Evolutionary conservation across 805 yeast species (phyloP).

Genomic region (Ogataea kodamae): DNA sequence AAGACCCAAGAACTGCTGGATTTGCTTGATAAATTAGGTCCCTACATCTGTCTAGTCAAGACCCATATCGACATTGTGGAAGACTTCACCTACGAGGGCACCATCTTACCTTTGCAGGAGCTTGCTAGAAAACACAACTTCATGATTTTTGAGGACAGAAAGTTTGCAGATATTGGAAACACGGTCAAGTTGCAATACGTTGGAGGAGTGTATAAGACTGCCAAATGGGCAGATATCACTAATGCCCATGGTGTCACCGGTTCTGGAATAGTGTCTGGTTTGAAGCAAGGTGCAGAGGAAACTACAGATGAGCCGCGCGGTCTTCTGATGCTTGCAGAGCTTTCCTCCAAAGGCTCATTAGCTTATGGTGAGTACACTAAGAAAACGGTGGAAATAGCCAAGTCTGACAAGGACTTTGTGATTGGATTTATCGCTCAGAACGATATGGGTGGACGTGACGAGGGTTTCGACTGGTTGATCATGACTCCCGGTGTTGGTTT

Average conservation of each 20-base stretch:
- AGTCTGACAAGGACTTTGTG: slow-evolving; percentile 81
- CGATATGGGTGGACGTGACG: slow-evolving; percentile 77
- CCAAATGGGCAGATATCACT: slow-evolving; percentile 94
- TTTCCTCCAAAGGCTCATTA: slow-evolving; percentile 88
- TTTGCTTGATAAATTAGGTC: slow-evolving; percentile 80
- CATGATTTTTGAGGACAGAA: slow-evolving; percentile 93
- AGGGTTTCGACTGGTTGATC: slow-evolving; percentile 90
- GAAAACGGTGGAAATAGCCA: slow-evolving; percentile 83
- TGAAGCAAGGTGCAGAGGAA: slow-evolving; percentile 75
- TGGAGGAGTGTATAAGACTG: slow-evolving; percentile 85
- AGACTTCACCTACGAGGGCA: slow-evolving; percentile 79
- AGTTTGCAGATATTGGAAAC: slow-evolving; percentile 97
- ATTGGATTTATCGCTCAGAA: slow-evolving; percentile 96
- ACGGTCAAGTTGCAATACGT: slow-evolving; percentile 93
- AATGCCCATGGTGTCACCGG: slow-evolving; percentile 99
- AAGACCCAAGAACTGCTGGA: slow-evolving; percentile 71
- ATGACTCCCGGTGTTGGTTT: slow-evolving; percentile 99
- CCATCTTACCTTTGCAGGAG: slow-evolving; percentile 68
- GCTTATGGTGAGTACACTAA: slow-evolving; percentile 90
- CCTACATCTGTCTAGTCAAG: slow-evolving; percentile 85
- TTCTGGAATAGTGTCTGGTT: slow-evolving; percentile 84
- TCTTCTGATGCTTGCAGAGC: slow-evolving; percentile 89
- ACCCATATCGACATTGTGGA: slow-evolving; percentile 92
- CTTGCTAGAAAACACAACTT: slow-evolving; percentile 81
- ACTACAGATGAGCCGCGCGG: slow-evolving; percentile 80